A percentile compares a stretch with the other conserved stretches of the same genome.
Conservation (phyloP, 257 asterid species). For the Plantago major region DNA sequence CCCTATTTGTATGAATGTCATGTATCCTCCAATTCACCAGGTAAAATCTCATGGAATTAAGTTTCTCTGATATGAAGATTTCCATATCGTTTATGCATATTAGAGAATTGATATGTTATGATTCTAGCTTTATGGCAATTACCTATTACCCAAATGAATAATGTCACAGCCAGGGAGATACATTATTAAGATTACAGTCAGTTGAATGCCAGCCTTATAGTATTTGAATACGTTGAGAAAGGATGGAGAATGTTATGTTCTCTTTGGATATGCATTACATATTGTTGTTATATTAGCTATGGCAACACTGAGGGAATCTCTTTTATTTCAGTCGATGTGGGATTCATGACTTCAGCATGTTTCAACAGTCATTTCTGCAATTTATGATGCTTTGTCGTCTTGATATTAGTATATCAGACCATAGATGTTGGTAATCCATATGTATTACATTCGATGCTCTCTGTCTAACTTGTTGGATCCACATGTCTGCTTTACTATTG, state of each 20-base stretch:
- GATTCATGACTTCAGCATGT: background rate
- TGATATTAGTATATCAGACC: background rate
- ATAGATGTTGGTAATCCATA: constrained; percentile 4
- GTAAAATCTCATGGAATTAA: constrained; percentile 32
- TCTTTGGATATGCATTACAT: no score
- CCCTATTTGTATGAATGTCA: constrained; percentile 61
- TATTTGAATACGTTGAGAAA: no score
- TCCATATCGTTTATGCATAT: constrained; percentile 6
- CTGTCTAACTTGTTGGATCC: background rate
- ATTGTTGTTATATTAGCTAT: no score
- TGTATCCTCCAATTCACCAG: constrained; percentile 87
- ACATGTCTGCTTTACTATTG: background rate
- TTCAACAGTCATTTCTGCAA: background rate
- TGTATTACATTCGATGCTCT: background rate
- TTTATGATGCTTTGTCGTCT: constrained; percentile 9
- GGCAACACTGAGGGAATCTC: background rate
- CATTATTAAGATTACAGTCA: background rate
- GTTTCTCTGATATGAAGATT: constrained; percentile 5
- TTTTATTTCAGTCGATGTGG: background rate
- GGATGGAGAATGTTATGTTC: no score
- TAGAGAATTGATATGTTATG: constrained; percentile 8
- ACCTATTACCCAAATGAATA: constrained; percentile 1
- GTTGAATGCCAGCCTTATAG: no score
- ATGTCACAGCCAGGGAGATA: background rate
- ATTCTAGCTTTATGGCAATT: constrained; percentile 12